Percentiles rank a stretch among this genome's conserved stretches.
Conservation (phyloP, 805 yeast genomes). For the Grigorovia transvaalensis region DNA sequence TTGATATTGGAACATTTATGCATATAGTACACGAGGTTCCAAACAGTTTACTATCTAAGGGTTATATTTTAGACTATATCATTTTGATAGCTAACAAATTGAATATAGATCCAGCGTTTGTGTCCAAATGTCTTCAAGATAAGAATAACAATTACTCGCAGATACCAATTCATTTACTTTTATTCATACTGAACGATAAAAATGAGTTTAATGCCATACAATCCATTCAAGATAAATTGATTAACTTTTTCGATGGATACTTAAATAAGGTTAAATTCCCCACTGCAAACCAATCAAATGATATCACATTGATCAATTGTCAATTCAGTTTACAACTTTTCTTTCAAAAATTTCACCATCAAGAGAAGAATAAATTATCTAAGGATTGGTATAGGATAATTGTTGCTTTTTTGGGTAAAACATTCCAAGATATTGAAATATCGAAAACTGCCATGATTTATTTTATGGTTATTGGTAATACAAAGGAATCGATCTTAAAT, state of each 20-base stretch:
- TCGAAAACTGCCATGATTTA: constrained; percentile 30
- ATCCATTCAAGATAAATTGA: constrained; percentile 10
- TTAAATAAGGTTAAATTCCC: constrained; percentile 33
- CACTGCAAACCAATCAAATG: constrained; percentile 30
- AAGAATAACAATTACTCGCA: background rate
- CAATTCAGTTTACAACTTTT: constrained; percentile 22
- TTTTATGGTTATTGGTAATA: constrained; percentile 14
- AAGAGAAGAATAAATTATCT: background rate
- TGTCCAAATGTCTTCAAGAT: background rate
- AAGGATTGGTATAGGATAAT: constrained; percentile 18
- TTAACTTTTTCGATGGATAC: constrained; percentile 10
- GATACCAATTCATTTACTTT: constrained; percentile 6
- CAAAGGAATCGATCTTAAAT: constrained; percentile 21
- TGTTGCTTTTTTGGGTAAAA: constrained; percentile 30
- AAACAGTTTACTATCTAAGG: constrained; percentile 11
- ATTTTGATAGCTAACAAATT: constrained; percentile 13
- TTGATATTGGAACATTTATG: constrained; percentile 5
- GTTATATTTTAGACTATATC: constrained; percentile 17
- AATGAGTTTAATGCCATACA: background rate
- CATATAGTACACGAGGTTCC: constrained; percentile 13
- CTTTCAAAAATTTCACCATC: constrained; percentile 12
- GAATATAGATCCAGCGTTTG: background rate
- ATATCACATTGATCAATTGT: constrained; percentile 26
- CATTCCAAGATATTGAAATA: constrained; percentile 36
- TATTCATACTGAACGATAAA: constrained; percentile 1